Conservation (phyloP, 2,329 filamentous ascomycete genomes). For the Raffaelea albimanens region DNA sequence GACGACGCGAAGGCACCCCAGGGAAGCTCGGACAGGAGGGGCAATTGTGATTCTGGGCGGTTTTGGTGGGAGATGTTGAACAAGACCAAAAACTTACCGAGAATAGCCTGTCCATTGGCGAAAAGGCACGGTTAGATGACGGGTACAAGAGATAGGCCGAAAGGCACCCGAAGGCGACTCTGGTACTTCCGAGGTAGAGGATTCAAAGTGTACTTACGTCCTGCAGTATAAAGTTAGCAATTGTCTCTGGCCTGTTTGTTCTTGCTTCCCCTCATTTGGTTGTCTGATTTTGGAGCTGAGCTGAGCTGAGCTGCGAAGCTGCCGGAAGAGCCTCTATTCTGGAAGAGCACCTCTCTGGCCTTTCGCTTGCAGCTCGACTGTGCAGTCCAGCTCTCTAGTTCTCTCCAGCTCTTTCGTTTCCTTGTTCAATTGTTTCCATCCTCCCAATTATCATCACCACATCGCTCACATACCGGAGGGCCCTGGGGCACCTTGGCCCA, state of each 20-base stretch:
- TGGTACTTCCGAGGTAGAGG: neutral
- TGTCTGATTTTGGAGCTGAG: too few relatives aligned
- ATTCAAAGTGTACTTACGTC: conserved; percentile 9
- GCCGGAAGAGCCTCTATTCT: too few relatives aligned
- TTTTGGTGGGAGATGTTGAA: too few relatives aligned
- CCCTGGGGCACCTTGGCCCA: conserved; percentile 91
- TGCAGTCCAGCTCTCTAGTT: too few relatives aligned
- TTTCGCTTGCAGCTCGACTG: too few relatives aligned
- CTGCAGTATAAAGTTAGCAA: conserved; percentile 10
- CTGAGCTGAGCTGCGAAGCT: too few relatives aligned
- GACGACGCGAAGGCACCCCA: too few relatives aligned
- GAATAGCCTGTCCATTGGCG: conserved; percentile 52
- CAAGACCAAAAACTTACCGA: conserved; percentile 56
- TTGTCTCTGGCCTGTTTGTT: too few relatives aligned
- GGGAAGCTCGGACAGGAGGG: neutral
- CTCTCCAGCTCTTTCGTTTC: too few relatives aligned
- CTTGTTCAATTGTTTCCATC: neutral
- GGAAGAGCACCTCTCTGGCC: too few relatives aligned
- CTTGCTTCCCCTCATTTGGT: too few relatives aligned
- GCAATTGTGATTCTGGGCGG: too few relatives aligned
- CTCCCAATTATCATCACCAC: neutral
- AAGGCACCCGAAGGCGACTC: neutral
- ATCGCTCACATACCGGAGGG: conserved; percentile 64
- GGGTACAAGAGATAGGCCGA: neutral
- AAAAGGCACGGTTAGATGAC: neutral